Evolutionary conservation across 345 rosid species (phyloP).

Genomic region (Brassica carinata): DNA sequence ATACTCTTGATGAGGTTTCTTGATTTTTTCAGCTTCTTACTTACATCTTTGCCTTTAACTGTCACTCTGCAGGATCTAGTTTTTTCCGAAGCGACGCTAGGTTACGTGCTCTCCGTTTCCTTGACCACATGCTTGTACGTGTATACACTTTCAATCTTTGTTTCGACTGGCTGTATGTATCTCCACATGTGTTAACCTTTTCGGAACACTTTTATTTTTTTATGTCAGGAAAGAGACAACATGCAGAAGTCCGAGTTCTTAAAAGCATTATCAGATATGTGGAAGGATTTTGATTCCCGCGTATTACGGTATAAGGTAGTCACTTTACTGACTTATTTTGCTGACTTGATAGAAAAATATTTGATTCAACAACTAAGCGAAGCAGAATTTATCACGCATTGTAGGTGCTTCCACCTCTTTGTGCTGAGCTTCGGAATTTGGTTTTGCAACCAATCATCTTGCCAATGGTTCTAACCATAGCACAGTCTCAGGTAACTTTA

Average conservation of each 20-base stretch:
- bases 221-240: conserved; percentile 87
- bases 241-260: conserved; percentile 97
- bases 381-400: conserved; percentile 28
- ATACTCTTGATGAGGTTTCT: conserved; percentile 16
- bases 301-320: conserved; percentile 93
- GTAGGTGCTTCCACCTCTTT: conserved; percentile 97
- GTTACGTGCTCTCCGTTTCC: conserved; percentile 99
- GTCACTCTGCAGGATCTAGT: conserved; percentile 65
- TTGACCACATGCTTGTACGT: conserved; percentile 97
- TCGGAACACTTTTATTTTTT: background rate
- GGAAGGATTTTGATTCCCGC: conserved; percentile 98
- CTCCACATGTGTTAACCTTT: conserved; percentile 16
- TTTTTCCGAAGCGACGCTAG: conserved; percentile 93
- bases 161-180: conserved; percentile 17
- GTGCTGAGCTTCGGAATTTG: conserved; percentile 96
- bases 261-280: conserved; percentile 96
- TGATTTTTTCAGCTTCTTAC: conserved; percentile 10
- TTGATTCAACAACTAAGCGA: conserved; percentile 20
- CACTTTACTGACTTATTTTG: conserved; percentile 10
- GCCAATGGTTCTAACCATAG: conserved; percentile 96
- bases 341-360: conserved; percentile 7
- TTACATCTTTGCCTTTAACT: conserved; percentile 24
- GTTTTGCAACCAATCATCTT: conserved; percentile 96
- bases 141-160: conserved; percentile 21
- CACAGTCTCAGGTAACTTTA: conserved; percentile 82